Evolutionary conservation across 2,329 filamentous ascomycete species (phyloP), one percentile per base, ranked within the genome.

Genomic region (Hymenoscyphus salicellus): DNA sequence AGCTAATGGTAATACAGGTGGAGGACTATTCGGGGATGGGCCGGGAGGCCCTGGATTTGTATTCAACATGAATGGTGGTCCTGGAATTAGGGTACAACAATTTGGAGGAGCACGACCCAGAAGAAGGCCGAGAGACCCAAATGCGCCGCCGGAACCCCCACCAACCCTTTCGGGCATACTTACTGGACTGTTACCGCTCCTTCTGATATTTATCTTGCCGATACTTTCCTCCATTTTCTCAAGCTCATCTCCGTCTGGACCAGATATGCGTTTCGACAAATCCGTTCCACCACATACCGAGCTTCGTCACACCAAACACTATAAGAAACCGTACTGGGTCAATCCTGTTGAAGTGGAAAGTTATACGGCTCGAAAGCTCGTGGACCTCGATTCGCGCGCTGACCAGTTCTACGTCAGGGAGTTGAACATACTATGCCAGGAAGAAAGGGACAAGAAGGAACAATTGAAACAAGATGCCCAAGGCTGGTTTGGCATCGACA

Each of bases 51-150:
- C 92, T 30, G 90, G 92, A 72, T 97, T 97, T 77, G 91, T 97
- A 62, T 98, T 98, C 79, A 97, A 97, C 79, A 86, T 97, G 77
- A 92, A 92, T 70, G 93, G 93, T 68, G 93, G 93, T 66, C 93
- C 94, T 2, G 94, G 93, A 23, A 88, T 99, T 72, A 87, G 94
- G 66, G 92, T 99, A 66, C 95, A 98, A 77, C 94, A 97, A 76
- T 98, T 99, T 77, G 94, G 93, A 71, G 94, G 95, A 62, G 84
- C 81, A 5, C 83, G 85, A 62, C 92, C 93, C 28, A 86, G 92
- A 71, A 83, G 89, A 78, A 84, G 95, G 74, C 93, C 93, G 23
- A 86, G 85, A 73, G 82, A 89, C 70, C 82, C 84, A 36, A 85
- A 84, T 69, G 82, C 79, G 78, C 71, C 79, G 81, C 68, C 79